A percentile compares a stretch with the other conserved stretches of the same genome.
phyloP scores from a whole-genome alignment of 768 basidiomycete species.

The Tulasnella sp. region DNA sequence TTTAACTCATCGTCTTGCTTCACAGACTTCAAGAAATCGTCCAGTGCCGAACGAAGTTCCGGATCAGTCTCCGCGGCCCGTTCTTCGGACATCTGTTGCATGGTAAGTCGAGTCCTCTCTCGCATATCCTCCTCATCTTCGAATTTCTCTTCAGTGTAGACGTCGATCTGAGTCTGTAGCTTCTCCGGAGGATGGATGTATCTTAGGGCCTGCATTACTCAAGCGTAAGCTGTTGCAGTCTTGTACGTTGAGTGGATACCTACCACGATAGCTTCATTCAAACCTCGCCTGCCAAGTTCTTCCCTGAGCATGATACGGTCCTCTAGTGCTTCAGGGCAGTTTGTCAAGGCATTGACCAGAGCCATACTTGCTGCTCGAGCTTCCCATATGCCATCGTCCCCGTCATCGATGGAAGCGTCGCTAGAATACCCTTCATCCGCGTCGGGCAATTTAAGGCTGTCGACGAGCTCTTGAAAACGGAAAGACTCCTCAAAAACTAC shows the following conservation, averaged over 20 bases:
- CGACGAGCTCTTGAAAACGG: conserved; percentile 71
- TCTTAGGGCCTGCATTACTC: conserved; percentile 50
- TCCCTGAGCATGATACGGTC: conserved; percentile 72
- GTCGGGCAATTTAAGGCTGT: conserved; percentile 51
- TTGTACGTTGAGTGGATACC: conserved; percentile 29
- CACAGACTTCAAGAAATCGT: conserved; percentile 53
- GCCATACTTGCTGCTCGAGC: conserved; percentile 67
- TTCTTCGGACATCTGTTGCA: conserved; percentile 26
- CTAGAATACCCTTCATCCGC: conserved; percentile 27
- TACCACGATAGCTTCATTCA: conserved; percentile 80
- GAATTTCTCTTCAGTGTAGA: conserved; percentile 81
- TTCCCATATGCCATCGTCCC: conserved; percentile 74
- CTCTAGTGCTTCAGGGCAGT: conserved; percentile 67
- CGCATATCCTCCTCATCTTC: conserved; percentile 84
- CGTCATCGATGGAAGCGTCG: conserved; percentile 32
- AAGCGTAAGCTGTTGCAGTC: not conserved
- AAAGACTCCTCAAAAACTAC: conserved; percentile 62
- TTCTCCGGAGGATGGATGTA: conserved; percentile 69
- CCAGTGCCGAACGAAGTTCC: conserved; percentile 49
- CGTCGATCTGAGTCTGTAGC: conserved; percentile 68
- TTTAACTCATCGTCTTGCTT: conserved; percentile 57
- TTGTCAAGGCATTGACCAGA: conserved; percentile 70
- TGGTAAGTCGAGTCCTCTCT: conserved; percentile 46
- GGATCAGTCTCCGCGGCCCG: conserved; percentile 27
- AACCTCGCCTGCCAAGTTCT: conserved; percentile 70